These are phyloP conservation scores for Phytophthora boehmeriae DNA, from an alignment of 352 stramenopile genomes.

Conservation along the genomic window DNA sequence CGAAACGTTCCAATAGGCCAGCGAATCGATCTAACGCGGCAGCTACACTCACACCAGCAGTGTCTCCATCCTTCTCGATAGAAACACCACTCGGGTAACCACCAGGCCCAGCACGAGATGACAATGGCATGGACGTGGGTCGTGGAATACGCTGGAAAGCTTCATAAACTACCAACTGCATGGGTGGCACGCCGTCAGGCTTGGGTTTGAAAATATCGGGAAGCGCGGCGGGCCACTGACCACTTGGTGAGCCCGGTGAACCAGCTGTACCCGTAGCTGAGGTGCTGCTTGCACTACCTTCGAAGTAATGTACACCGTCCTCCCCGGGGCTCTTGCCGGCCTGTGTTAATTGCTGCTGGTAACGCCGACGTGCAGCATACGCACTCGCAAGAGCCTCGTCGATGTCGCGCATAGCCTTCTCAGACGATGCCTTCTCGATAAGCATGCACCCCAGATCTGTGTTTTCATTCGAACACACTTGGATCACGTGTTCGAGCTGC, in stretches of 20 bases:
- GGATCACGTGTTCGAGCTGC: slow-evolving; percentile 97
- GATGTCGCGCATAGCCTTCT: slow-evolving; percentile 98
- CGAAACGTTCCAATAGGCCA: slow-evolving; percentile 85
- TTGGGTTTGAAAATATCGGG: slow-evolving; percentile 96
- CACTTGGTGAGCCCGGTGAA: slow-evolving; percentile 43
- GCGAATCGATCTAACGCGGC: slow-evolving; percentile 84
- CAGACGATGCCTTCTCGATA: slow-evolving; percentile 99
- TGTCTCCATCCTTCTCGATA: slow-evolving; percentile 52
- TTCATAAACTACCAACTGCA: slow-evolving; percentile 98
- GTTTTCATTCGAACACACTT: slow-evolving; percentile 98
- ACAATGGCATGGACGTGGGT: slow-evolving; percentile 88
- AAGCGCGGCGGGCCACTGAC: slow-evolving; percentile 75
- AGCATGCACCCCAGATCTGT: slow-evolving; percentile 99
- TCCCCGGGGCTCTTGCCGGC: slow-evolving; percentile 71
- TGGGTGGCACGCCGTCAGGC: slow-evolving; percentile 87
- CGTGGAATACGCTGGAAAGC: slow-evolving; percentile 96
- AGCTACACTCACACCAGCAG: slow-evolving; percentile 66
- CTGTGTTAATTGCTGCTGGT: slow-evolving; percentile 84
- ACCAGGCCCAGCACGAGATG: slow-evolving; percentile 47
- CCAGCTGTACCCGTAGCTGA: slow-evolving; percentile 32
- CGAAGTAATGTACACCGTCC: slow-evolving; percentile 78
- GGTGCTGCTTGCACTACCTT: slow-evolving; percentile 52
- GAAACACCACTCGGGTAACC: slow-evolving; percentile 32
- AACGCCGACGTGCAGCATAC: slow-evolving; percentile 84
- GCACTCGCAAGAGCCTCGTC: slow-evolving; percentile 93